Evolutionary conservation across 2,329 filamentous ascomycete genomes (phyloP), one percentile per base, ranked within the genome.

Genomic region (Xylaria sp.): DNA sequence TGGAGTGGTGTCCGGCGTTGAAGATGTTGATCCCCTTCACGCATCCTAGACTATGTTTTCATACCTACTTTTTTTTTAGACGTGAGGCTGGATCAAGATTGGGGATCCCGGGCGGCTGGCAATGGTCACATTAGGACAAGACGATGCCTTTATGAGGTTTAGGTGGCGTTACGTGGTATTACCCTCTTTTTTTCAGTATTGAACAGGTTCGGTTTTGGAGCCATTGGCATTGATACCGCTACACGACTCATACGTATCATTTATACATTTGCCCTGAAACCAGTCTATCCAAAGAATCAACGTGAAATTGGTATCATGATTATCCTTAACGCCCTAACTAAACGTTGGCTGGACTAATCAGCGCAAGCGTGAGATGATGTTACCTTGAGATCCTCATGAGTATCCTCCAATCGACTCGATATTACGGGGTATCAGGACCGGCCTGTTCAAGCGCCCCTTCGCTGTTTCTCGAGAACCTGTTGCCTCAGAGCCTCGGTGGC

Each of bases 401-500:
- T 20, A 12, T 20, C 15, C n/a, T 25, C 41, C 5, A 49, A 56
- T n/a, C 3, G 33, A 46, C 10, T 36, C 33, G 33, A 36, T 36
- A 36, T 59, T 20, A 49, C 36, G 43, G 20, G 18, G 18, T 13
- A 46, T 9, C 51, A 10, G 41, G 64, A 49, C 62, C 6, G 48
- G 33, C 3, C 62, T 13, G 13, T 43, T 66, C 55, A 74, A 46
- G 54, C 62, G 13, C 57, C 57, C 15, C 78, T 80, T 75, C 86
- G 85, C 80, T 90, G 86, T 78, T 86, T 86, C 74, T 91, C 89
- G 69, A 94, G 77, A 61, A 94, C 88, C 80, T 92, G 86, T 74
- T 83, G 83, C 77, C 89, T 86, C 75, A 98, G 76, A 58, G 85
- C 86, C 81, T 97, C 93, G 10, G 91, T 91, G 0, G 94, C 96